phyloP scores from a whole-genome alignment of 371 early-diverging fungal genomes.

The Mucor racemosus region DNA sequence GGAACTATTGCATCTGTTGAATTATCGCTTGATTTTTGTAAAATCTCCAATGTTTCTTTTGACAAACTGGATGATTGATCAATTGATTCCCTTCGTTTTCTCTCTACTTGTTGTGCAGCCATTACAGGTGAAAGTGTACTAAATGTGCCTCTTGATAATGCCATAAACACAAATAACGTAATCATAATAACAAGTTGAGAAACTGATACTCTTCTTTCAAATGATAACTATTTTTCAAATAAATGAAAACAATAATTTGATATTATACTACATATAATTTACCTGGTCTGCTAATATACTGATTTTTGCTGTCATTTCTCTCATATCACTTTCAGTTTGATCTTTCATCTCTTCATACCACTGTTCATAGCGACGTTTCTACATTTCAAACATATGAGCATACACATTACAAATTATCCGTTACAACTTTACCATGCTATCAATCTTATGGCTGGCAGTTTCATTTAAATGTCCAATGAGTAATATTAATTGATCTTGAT shows the following conservation, averaged over 20 bases:
- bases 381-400: background rate
- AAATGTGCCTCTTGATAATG: conserved; percentile 52
- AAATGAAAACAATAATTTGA: background rate
- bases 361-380: conserved; percentile 64
- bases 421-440: conserved; percentile 50
- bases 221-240: conserved; percentile 43
- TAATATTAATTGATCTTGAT: conserved; percentile 62
- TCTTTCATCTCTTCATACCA: conserved; percentile 62
- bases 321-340: conserved; percentile 49
- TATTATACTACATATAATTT: background rate
- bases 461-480: conserved; percentile 68
- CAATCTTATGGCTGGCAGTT: conserved; percentile 63
- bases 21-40: background rate
- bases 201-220: conserved; percentile 67
- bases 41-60: conserved; percentile 6
- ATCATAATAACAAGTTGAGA: conserved; percentile 62
- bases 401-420: background rate
- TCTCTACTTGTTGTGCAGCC: conserved; percentile 48
- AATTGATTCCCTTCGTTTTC: conserved; percentile 42
- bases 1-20: background rate
- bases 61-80: conserved; percentile 12
- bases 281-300: conserved; percentile 65
- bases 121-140: conserved; percentile 51
- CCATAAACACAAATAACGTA: conserved; percentile 59
- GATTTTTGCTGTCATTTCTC: conserved; percentile 53